Conservation (phyloP, 163 green algal species). For the Scenedesmus sp. region DNA sequence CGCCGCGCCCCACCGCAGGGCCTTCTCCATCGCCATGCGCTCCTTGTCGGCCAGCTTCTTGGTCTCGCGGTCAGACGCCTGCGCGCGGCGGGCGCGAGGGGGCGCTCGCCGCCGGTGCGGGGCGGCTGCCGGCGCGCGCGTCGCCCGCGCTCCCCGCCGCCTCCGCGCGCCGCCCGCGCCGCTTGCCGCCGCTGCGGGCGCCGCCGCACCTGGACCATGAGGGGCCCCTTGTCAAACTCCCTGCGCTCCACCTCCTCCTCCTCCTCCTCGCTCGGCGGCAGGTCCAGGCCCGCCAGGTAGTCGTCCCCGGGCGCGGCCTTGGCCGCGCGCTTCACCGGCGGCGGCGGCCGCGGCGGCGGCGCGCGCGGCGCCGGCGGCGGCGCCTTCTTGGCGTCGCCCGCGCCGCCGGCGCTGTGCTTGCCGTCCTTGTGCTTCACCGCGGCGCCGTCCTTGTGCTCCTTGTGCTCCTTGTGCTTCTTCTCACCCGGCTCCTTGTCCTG, state of each 20-base stretch:
- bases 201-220: conserved; percentile 32
- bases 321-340: conserved; percentile 16
- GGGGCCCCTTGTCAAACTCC: conserved; percentile 43
- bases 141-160: too few species aligned
- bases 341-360: background rate
- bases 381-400: conserved; percentile 17
- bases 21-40: conserved; percentile 81
- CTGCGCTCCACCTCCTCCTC: conserved; percentile 56
- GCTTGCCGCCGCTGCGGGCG: too few species aligned
- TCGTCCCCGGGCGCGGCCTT: conserved; percentile 46
- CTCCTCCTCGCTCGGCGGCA: conserved; percentile 69
- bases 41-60: conserved; percentile 92
- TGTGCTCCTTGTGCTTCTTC: conserved; percentile 67
- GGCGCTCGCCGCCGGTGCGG: too few species aligned
- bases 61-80: conserved; percentile 70
- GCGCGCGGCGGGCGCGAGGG: background rate
- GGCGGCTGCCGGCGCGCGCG: too few species aligned
- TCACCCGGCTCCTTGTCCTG: conserved; percentile 62
- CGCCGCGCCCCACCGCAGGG: too few species aligned
- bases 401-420: conserved; percentile 45
- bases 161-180: too few species aligned
- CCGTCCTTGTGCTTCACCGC: conserved; percentile 53
- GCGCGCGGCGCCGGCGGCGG: too few species aligned
- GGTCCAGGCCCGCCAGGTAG: conserved; percentile 82
- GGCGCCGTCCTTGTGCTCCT: conserved; percentile 50